Conservation (phyloP, 2,329 filamentous ascomycete genomes). For the Aspergillus sp. region DNA sequence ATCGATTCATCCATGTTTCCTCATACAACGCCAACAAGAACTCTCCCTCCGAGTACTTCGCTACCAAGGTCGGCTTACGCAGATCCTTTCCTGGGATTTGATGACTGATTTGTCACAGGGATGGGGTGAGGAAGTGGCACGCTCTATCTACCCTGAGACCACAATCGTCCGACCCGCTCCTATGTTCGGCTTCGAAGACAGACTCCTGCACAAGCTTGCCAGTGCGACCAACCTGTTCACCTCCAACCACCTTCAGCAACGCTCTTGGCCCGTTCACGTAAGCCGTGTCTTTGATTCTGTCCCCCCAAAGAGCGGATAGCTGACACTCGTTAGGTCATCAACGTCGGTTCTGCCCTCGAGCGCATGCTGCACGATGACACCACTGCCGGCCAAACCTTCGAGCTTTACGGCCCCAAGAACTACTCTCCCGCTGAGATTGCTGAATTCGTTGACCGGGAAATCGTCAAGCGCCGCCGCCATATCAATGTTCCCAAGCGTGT, state of each 20-base stretch:
- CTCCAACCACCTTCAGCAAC: constrained; percentile 90
- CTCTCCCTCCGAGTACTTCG: constrained; percentile 86
- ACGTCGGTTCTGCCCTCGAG: constrained; percentile 88
- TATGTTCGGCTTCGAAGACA: constrained; percentile 94
- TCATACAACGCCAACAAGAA: constrained; percentile 85
- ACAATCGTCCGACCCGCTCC: constrained; percentile 94
- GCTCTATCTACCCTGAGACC: constrained; percentile 92
- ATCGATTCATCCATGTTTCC: constrained; percentile 95
- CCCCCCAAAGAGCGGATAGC: constrained; percentile 17
- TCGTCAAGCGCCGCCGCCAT: constrained; percentile 85
- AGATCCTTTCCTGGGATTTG: background rate
- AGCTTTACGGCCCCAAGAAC: constrained; percentile 91
- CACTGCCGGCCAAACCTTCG: constrained; percentile 87
- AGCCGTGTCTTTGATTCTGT: constrained; percentile 24
- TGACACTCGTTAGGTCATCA: constrained; percentile 68
- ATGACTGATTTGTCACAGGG: constrained; percentile 54
- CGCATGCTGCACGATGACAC: constrained; percentile 87
- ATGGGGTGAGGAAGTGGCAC: constrained; percentile 78
- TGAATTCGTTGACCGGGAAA: constrained; percentile 87
- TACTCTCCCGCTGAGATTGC: constrained; percentile 89
- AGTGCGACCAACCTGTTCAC: constrained; percentile 81
- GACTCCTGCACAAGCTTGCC: constrained; percentile 84
- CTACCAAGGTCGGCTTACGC: constrained; percentile 72
- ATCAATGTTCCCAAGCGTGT: constrained; percentile 86
- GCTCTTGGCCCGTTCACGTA: constrained; percentile 89